Evolutionary conservation across 2,329 filamentous ascomycete species (phyloP).

Genomic region (Alternaria novae-zelandiae): DNA sequence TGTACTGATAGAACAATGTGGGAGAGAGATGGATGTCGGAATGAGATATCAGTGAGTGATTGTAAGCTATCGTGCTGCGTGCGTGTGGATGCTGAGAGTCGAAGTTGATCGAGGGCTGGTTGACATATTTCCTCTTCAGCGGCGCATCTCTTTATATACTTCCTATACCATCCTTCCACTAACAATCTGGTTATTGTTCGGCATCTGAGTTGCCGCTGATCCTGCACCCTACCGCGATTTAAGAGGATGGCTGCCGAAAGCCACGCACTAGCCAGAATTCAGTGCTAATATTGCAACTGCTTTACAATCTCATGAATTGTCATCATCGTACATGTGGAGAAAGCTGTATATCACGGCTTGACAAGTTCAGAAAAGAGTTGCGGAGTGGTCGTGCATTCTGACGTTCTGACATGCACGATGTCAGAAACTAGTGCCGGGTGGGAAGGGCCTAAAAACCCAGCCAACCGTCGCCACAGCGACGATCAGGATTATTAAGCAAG

Average conservation of each 20-base stretch:
- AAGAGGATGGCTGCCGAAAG: background rate
- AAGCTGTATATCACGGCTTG: background rate
- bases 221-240: background rate
- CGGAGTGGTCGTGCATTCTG: background rate
- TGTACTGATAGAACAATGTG: background rate
- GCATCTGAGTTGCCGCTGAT: too few species aligned
- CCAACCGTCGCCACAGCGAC: background rate
- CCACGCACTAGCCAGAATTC: background rate
- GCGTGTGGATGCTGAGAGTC: background rate
- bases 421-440: background rate
- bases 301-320: background rate
- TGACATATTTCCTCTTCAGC: background rate
- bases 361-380: background rate
- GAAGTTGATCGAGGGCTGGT: background rate
- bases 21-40: background rate
- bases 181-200: background rate
- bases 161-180: background rate
- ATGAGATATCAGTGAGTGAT: background rate
- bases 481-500: background rate
- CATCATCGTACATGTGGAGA: background rate
- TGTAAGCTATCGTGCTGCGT: background rate
- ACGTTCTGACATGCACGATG: background rate
- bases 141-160: background rate
- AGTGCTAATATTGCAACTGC: background rate
- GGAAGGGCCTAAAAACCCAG: background rate